phyloP scores from a whole-genome alignment of 108 stramenopile genomes.

The Cyclotella sp. region DNA sequence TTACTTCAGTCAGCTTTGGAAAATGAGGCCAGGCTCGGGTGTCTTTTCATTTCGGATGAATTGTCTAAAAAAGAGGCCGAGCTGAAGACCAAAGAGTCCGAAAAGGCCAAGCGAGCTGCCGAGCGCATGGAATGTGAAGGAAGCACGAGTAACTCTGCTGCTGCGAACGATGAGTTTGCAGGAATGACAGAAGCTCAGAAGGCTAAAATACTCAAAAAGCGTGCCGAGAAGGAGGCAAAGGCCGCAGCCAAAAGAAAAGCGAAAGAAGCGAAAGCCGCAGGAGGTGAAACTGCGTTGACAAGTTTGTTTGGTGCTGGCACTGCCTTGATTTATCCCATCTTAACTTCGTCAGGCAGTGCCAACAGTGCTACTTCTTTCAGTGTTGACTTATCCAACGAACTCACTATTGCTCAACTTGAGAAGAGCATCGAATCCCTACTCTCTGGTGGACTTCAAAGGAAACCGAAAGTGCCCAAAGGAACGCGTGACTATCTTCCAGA shows the following conservation, averaged over 20 bases:
- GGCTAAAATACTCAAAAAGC: constrained; percentile 76
- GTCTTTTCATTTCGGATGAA: constrained; percentile 31
- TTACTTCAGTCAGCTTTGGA: constrained; percentile 33
- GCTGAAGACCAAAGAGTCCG: constrained; percentile 56
- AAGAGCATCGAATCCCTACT: constrained; percentile 43
- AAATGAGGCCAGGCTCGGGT: constrained; percentile 38
- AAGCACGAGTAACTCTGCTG: not conserved
- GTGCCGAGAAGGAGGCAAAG: constrained; percentile 86
- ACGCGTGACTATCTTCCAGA: constrained; percentile 82
- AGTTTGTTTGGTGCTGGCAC: constrained; percentile 67
- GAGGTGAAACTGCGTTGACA: constrained; percentile 53
- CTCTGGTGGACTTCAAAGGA: constrained; percentile 64
- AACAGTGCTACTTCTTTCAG: not conserved
- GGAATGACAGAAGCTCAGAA: constrained; percentile 72
- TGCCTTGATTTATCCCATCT: constrained; percentile 40
- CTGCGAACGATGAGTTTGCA: constrained; percentile 55
- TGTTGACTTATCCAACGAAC: constrained; percentile 20
- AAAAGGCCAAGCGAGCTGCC: constrained; percentile 60
- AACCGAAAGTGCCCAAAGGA: constrained; percentile 87
- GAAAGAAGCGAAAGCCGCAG: constrained; percentile 67
- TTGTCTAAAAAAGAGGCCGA: constrained; percentile 48
- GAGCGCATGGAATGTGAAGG: constrained; percentile 5
- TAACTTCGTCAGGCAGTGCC: constrained; percentile 11
- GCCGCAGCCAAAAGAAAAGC: constrained; percentile 75
- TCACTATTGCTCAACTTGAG: constrained; percentile 44